Evolutionary conservation across 129 eudicot species (phyloP), one percentile per base, ranked within the genome.

Genomic region (Kitagawia praeruptora): DNA sequence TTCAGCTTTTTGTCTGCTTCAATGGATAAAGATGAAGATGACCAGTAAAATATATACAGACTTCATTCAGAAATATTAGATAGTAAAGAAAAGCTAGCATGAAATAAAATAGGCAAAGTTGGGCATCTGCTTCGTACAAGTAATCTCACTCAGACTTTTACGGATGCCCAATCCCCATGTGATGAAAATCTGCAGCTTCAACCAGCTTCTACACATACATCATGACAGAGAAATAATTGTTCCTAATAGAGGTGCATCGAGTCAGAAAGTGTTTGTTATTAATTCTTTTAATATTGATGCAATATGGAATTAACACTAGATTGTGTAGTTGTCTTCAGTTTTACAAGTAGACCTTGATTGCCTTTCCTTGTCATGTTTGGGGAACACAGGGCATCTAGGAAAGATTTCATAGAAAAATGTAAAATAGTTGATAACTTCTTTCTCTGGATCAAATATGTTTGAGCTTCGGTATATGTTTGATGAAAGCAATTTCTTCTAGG

Each of bases 1-100:
- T 73, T 93, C 81, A 93, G 96, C 88, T 93, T 82, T 86, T 81
- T 91, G 66, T 91, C 98, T 18, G 85, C 92, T 77, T 89, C 92
- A 0, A 67, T 93, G 82, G 98, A 93, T 86, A 88, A 88, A 70
- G 88, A 93, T 70, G 89, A 82, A 3, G 87, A 93, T 18, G 75
- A 82, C 79, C 71, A 9, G 49, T 81, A 78, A 85, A 40, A 25
- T 19, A 23, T 28, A 13, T 66, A 9, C 73, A 56, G 40, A 40
- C 44, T 18, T 75, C 25, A 5, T 16, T 19, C 21, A 46, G 75
- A 70, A 67, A 21, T 42, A 6, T 37, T 6, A 38, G 7, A 16
- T 38, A 38, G 45, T 18, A 39, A 1, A 3, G 27, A 28, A 39
- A 19, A 70, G 28, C n/a, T 70, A 19, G 42, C 69, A 25, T 61